Base-by-base conservation (phyloP, 257 asterid species). In the Capsicum baccatum region DNA sequence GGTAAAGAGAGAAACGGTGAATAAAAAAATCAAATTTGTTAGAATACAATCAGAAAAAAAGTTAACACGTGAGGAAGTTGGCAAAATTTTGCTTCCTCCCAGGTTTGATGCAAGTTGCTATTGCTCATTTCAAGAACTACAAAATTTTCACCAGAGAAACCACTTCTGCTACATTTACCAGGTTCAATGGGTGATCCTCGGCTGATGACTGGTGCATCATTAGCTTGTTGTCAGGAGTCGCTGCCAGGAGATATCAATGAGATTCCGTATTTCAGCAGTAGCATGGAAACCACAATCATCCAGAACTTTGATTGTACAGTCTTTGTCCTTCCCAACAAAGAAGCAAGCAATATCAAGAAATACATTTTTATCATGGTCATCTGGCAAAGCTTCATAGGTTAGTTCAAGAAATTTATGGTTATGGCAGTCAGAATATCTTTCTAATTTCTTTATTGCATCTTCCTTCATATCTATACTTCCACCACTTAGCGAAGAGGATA, bases 291-390 rank as follows among this genome's bases (percentile, higher is more conserved):
- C 85, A 57, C 81, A 59, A 57, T 44, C 82, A 19, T 83, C 82
- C 19, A 83, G 71, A 69, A 70, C 3, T 83, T 54, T 48, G 64
- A 39, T 62, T 6, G 81, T 21, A 57, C 56, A 71, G 39, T 70
- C 85, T n/a, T 44, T 83, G 85, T 83, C 82, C 54, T 70, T 83
- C 59, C 85, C 74, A 1, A 39, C 54, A 73, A 83, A 83, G 9
- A 70, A 83, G 42, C 82, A 71, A 70, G 82, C 82, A 71, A 83
- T 81, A 81, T 81, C 76, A 54, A 84, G 84, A 67, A 84, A 84
- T 6, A 71, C 66, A 56, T 79, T 66, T 68, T 66, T 79, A n/a
- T 59, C 84, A 48, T 79, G 63, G 17, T 84, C 79, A 52, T 84
- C 84, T 35, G 84, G 76, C 26, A 79, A 74, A 57, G 68, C 68